These are phyloP conservation scores for Parmelia sp. DNA, from an alignment of 495 filamentous ascomycete genomes.

Conservation along the genomic window DNA sequence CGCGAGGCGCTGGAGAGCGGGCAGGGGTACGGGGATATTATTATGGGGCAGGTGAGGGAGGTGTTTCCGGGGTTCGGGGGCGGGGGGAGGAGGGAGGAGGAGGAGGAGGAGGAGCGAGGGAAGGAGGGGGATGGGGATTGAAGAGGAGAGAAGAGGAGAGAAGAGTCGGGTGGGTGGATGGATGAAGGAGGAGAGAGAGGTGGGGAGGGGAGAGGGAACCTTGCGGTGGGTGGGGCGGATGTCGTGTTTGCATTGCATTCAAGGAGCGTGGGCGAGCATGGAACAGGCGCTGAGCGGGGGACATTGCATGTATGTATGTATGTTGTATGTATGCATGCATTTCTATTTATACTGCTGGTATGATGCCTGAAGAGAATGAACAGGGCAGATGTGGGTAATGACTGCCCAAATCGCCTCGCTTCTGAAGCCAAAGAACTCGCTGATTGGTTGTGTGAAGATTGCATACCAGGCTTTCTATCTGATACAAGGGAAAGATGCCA, in stretches of 20 bases:
- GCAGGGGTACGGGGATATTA: slow-evolving; percentile 73
- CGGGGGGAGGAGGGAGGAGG: slow-evolving; percentile 20
- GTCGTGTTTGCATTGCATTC: not conserved
- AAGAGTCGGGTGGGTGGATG: not conserved
- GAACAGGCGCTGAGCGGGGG: not conserved
- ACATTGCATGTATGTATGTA: slow-evolving; percentile 3
- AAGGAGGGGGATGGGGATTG: not conserved
- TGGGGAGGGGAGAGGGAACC: not conserved
- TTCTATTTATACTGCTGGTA: slow-evolving; percentile 1
- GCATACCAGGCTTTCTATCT: not conserved
- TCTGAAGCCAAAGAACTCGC: not conserved
- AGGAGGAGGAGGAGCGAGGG: slow-evolving; percentile 24
- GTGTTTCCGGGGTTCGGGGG: slow-evolving; percentile 56
- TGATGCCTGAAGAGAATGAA: not conserved
- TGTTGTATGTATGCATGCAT: slow-evolving; percentile 3
- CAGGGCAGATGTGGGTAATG: not conserved
- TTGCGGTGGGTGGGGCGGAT: not conserved
- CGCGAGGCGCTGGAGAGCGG: slow-evolving; percentile 67
- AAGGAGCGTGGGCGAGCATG: not conserved
- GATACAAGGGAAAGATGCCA: not conserved
- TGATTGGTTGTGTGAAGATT: not conserved
- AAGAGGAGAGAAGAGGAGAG: slow-evolving; percentile 13
- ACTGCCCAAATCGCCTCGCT: not conserved
- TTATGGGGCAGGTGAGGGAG: slow-evolving; percentile 77
- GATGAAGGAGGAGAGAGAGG: slow-evolving; percentile 1